These are phyloP conservation scores for Carpinus viminea DNA, from an alignment of 306 rosid genomes.

Conservation along the genomic window DNA sequence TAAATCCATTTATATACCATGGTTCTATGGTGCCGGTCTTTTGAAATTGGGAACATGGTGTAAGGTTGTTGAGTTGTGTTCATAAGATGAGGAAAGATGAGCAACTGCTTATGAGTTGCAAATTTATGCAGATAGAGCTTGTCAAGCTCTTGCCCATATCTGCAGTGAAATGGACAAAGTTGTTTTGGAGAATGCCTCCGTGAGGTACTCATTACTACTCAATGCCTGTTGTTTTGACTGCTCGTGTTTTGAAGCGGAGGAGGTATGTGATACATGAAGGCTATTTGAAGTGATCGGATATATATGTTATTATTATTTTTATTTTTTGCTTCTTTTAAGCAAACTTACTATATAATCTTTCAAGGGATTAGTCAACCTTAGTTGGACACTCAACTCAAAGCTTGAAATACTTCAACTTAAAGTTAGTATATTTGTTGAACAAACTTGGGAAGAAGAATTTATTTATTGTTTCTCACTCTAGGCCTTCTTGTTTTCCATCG, in stretches of 20 bases:
- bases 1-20: not conserved
- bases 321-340: too few species aligned
- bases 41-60: not conserved
- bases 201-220: slow-evolving; percentile 49
- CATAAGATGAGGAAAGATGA: not conserved
- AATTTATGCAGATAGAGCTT: slow-evolving; percentile 58
- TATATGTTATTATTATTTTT: not conserved
- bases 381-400: too few species aligned
- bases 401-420: too few species aligned
- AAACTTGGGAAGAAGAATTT: too few species aligned
- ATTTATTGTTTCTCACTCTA: not conserved
- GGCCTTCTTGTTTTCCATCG: not conserved
- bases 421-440: too few species aligned
- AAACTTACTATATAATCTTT: too few species aligned
- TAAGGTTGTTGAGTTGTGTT: not conserved
- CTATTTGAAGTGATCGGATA: not conserved
- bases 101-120: slow-evolving; percentile 27
- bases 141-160: slow-evolving; percentile 62
- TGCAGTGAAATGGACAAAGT: slow-evolving; percentile 82
- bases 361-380: too few species aligned
- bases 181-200: slow-evolving; percentile 51
- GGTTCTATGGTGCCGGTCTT: not conserved
- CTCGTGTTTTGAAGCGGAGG: not conserved
- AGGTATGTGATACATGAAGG: not conserved
- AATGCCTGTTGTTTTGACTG: slow-evolving; percentile 5